phyloP scores from a whole-genome alignment of 148 eudicot genomes.

The Arctostaphylos glauca region DNA sequence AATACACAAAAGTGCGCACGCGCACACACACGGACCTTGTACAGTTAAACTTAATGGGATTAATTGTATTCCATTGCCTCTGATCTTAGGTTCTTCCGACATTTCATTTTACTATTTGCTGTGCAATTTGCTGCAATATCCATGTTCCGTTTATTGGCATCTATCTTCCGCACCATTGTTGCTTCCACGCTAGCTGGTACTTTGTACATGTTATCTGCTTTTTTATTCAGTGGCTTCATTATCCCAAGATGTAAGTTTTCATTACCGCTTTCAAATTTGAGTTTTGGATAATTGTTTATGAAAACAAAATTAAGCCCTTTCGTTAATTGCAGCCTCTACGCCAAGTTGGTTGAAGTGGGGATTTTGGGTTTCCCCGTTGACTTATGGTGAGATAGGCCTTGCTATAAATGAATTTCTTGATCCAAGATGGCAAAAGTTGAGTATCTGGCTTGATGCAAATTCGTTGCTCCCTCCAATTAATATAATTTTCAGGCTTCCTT shows the following conservation, averaged over 20 bases:
- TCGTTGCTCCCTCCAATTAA: not conserved
- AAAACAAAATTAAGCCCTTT: not conserved
- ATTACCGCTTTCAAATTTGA: not conserved
- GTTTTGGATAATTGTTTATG: not conserved
- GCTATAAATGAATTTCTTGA: conserved; percentile 73
- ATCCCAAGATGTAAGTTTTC: conserved; percentile 55
- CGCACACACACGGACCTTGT: not conserved
- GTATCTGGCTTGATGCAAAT: not conserved
- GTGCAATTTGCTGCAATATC: conserved; percentile 60
- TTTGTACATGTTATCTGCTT: conserved; percentile 32
- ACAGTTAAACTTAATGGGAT: not conserved
- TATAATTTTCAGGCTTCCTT: not conserved
- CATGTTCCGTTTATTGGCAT: conserved; percentile 67
- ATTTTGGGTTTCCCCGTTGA: conserved; percentile 67
- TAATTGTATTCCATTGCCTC: not conserved
- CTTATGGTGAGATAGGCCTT: conserved; percentile 78
- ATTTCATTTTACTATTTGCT: conserved; percentile 45
- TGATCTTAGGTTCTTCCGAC: conserved; percentile 63
- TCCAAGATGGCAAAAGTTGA: conserved; percentile 77
- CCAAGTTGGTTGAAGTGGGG: conserved; percentile 83
- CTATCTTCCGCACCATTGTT: conserved; percentile 49
- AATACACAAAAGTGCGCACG: not conserved
- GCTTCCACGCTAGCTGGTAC: conserved; percentile 43
- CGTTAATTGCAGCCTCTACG: conserved; percentile 64
- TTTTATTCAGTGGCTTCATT: conserved; percentile 63